Conservation (phyloP, 176 grass and related monocot species). For the Panicum miliaceum region DNA sequence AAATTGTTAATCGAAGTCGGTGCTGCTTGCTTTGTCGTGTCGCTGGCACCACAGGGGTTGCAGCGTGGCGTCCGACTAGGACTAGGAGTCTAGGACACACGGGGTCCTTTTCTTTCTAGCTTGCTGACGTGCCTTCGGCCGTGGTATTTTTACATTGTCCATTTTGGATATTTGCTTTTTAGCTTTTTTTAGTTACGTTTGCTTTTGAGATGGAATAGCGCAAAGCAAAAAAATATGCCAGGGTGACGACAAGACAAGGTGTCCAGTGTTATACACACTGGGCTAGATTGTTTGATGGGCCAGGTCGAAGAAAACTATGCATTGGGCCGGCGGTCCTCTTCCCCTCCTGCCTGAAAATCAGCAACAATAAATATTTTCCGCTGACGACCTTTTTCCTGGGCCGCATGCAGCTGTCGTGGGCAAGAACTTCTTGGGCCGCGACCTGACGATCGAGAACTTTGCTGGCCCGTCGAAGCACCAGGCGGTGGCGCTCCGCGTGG, state of each 20-base stretch:
- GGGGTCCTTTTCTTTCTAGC: neutral
- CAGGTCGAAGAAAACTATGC: neutral
- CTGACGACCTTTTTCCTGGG: neutral
- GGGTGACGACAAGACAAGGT: too few relatives aligned
- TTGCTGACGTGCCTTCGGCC: too few relatives aligned
- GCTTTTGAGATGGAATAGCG: too few relatives aligned
- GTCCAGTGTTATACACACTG: too few relatives aligned
- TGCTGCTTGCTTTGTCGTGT: neutral
- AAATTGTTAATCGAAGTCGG: neutral
- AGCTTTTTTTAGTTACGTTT: too few relatives aligned
- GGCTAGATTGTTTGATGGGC: neutral
- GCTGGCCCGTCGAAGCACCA: constrained; percentile 77
- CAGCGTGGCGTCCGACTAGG: neutral
- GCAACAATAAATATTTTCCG: too few relatives aligned
- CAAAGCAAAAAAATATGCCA: too few relatives aligned
- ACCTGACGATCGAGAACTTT: constrained; percentile 78
- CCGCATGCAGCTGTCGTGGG: constrained; percentile 70
- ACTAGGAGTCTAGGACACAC: neutral
- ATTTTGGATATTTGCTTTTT: too few relatives aligned
- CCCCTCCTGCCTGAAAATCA: too few relatives aligned
- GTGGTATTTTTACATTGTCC: too few relatives aligned
- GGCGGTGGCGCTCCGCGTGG: constrained; percentile 71
- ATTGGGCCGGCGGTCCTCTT: neutral
- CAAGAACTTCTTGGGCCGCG: constrained; percentile 63
- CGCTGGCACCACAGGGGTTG: neutral